Conservation (phyloP, 1,284 basidiomycete genomes). For the Erythrobasidium hasegawianum region DNA sequence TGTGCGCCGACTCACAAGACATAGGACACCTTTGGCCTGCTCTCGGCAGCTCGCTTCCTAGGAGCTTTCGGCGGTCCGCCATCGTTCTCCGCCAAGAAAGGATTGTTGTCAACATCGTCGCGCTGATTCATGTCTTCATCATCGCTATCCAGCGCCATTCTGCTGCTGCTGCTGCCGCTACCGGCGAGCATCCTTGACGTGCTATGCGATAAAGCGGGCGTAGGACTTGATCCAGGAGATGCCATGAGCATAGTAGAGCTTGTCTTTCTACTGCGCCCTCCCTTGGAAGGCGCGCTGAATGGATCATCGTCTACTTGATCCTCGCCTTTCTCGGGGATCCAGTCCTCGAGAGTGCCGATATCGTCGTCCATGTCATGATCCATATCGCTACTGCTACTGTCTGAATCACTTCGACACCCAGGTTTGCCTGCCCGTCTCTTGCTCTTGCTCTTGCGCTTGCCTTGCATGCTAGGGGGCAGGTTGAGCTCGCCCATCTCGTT, state of each 20-base stretch:
- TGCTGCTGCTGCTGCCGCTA: background rate
- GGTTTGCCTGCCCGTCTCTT: too few relatives aligned
- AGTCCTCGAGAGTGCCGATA: slow-evolving; percentile 26
- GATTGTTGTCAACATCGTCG: slow-evolving; percentile 30
- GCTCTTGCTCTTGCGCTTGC: background rate
- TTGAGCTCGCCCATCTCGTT: slow-evolving; percentile 34
- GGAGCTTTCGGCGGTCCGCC: slow-evolving; percentile 8
- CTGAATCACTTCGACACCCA: background rate
- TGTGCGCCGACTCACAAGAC: slow-evolving; percentile 18
- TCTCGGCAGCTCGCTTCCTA: slow-evolving; percentile 12
- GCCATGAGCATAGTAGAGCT: background rate
- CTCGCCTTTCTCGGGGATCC: slow-evolving; percentile 21
- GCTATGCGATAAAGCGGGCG: slow-evolving; percentile 7
- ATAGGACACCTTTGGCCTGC: slow-evolving; percentile 26
- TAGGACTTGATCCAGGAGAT: slow-evolving; percentile 11
- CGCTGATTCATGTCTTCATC: slow-evolving; percentile 18
- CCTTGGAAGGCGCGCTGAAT: background rate
- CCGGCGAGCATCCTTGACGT: background rate
- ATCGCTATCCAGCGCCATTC: background rate
- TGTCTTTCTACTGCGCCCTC: background rate
- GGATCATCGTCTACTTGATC: slow-evolving; percentile 4
- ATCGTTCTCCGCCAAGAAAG: slow-evolving; percentile 6
- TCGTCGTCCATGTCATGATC: slow-evolving; percentile 1
- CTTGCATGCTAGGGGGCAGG: slow-evolving; percentile 11
- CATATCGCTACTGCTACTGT: background rate